phyloP scores from a whole-genome alignment of 176 grass and related monocot genomes.

The Chrysopogon serrulatus region DNA sequence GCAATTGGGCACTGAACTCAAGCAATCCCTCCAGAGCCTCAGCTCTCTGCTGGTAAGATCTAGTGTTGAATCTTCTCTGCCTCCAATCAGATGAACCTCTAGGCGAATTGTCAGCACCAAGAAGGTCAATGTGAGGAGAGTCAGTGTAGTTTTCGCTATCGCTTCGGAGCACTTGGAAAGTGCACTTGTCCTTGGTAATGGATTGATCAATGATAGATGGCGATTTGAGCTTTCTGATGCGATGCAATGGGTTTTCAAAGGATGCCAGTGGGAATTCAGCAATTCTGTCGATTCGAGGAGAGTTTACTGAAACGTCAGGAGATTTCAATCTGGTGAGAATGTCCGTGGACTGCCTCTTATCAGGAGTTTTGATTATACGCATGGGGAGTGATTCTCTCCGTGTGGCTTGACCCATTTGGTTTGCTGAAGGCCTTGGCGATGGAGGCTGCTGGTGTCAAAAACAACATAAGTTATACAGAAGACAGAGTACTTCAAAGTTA shows the following conservation, averaged over 20 bases:
- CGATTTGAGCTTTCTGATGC: constrained; percentile 19
- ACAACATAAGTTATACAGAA: background rate
- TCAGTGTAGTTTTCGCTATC: constrained; percentile 15
- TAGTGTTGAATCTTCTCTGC: constrained; percentile 67
- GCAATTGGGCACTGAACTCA: constrained; percentile 90
- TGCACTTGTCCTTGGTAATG: constrained; percentile 97
- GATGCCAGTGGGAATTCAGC: constrained; percentile 83
- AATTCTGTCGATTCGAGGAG: constrained; percentile 82
- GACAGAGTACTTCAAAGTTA: background rate
- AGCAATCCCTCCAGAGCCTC: constrained; percentile 90
- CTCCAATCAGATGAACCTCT: constrained; percentile 56
- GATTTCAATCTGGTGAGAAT: constrained; percentile 56
- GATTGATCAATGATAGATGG: constrained; percentile 41
- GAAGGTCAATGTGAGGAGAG: constrained; percentile 18
- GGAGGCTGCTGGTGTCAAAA: constrained; percentile 1
- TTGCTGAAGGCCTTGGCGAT: constrained; percentile 4
- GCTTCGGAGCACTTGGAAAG: constrained; percentile 62
- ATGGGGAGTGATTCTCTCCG: constrained; percentile 57
- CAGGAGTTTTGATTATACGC: constrained; percentile 25
- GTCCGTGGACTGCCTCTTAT: background rate
- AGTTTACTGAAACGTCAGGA: constrained; percentile 85
- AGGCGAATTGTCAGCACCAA: constrained; percentile 28
- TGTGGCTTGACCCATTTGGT: constrained; percentile 18
- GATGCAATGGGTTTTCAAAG: constrained; percentile 35
- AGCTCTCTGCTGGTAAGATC: constrained; percentile 77